Evolutionary conservation across 352 stramenopile genomes (phyloP).

Genomic region (Pythium sp.): DNA sequence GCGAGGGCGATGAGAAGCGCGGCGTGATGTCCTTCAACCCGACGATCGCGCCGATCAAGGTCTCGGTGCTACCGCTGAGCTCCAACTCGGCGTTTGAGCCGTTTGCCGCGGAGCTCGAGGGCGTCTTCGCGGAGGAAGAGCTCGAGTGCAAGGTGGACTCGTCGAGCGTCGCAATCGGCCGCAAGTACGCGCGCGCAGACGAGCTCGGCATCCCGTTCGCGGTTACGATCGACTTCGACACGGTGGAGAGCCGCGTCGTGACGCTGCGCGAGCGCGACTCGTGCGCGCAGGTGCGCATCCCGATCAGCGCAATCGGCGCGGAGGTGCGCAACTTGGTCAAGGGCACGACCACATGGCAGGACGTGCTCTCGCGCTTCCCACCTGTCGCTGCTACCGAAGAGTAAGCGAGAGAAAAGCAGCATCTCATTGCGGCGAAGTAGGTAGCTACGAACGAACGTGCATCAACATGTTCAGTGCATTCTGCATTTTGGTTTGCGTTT

Average conservation of each 20-base stretch:
- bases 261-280: constrained; percentile 98
- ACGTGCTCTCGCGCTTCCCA: constrained; percentile 79
- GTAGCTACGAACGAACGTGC: neutral
- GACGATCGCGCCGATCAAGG: constrained; percentile 98
- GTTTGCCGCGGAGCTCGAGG: constrained; percentile 76
- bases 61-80: constrained; percentile 93
- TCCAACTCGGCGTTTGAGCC: constrained; percentile 85
- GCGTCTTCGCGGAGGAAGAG: constrained; percentile 55
- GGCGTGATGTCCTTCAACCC: constrained; percentile 97
- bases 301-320: constrained; percentile 76
- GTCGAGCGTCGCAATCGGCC: constrained; percentile 94
- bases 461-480: neutral
- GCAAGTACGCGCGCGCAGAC: constrained; percentile 96
- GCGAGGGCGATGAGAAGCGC: constrained; percentile 96
- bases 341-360: constrained; percentile 77
- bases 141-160: constrained; percentile 94
- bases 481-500: neutral
- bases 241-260: constrained; percentile 88
- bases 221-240: constrained; percentile 99
- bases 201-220: constrained; percentile 98
- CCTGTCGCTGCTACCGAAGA: constrained; percentile 55
- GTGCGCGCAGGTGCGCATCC: constrained; percentile 94
- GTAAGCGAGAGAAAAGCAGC: neutral
- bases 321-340: constrained; percentile 89
- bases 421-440: neutral